Conservation (phyloP, 257 asterid genomes). For the Solanum gracilifrons region DNA sequence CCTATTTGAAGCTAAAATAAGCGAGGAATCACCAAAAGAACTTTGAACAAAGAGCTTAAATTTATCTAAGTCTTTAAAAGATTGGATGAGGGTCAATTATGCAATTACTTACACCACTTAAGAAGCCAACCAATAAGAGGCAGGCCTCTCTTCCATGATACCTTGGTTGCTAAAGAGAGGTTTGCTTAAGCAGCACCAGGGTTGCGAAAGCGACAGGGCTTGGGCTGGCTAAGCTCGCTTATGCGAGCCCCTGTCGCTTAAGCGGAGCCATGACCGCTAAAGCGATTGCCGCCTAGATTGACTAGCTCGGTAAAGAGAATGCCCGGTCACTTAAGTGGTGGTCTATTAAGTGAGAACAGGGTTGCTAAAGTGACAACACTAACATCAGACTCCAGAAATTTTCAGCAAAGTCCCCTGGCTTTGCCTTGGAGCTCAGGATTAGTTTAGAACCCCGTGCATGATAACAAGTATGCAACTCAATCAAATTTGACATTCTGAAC, state of each 20-base stretch:
- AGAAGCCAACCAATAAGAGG: neutral
- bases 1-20: neutral
- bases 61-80: neutral
- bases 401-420: neutral
- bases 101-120: neutral
- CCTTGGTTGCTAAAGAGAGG: neutral
- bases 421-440: neutral
- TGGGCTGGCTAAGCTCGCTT: neutral
- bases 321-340: too few species aligned
- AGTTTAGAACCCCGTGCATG: neutral
- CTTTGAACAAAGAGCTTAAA: neutral
- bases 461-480: too few species aligned
- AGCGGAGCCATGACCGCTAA: neutral
- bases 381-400: neutral
- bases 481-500: neutral
- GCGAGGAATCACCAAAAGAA: neutral
- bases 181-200: too few species aligned
- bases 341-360: neutral
- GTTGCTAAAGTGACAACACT: neutral
- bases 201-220: fast-evolving
- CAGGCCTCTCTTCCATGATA: neutral
- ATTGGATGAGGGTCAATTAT: neutral
- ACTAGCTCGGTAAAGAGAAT: neutral
- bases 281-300: neutral
- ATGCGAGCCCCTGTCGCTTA: neutral